Conservation (phyloP, 2,329 filamentous ascomycete genomes). For the Claviceps pusilla region DNA sequence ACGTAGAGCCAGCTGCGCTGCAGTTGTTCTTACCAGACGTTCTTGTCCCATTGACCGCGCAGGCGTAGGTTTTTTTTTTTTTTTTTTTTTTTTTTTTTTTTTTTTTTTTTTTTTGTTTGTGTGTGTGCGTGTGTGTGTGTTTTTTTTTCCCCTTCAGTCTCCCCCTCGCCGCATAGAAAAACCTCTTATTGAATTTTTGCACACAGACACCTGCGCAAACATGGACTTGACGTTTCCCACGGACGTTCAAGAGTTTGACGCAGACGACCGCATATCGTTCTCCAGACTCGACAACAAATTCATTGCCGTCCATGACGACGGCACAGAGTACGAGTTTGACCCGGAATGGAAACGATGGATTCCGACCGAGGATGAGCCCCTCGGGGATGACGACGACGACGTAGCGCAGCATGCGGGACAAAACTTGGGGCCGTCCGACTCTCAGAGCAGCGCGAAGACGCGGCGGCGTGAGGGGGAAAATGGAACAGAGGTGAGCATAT, state of each 20-base stretch:
- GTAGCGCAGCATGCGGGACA: neutral
- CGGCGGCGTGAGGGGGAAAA: constrained; percentile 26
- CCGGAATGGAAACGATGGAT: constrained; percentile 58
- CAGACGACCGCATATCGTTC: constrained; percentile 71
- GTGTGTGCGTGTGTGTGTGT: too few species aligned
- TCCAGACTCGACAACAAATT: constrained; percentile 71
- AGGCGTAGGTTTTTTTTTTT: neutral
- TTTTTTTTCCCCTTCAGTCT: neutral
- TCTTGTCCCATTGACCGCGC: neutral
- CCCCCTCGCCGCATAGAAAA: neutral
- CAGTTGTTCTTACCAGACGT: too few species aligned
- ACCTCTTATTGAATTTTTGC: neutral
- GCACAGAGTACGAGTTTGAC: constrained; percentile 75
- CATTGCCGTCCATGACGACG: constrained; percentile 71
- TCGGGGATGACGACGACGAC: constrained; percentile 28
- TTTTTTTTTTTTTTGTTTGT: too few species aligned
- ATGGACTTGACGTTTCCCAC: constrained; percentile 35
- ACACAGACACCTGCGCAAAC: neutral
- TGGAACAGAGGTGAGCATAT: constrained; percentile 28
- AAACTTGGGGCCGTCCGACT: neutral
- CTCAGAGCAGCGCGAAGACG: constrained; percentile 19
- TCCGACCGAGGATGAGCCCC: constrained; percentile 36
- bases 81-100: neutral
- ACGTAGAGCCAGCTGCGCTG: neutral
- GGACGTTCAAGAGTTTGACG: constrained; percentile 53